phyloP scores from a whole-genome alignment of 192 early-diverging fungal genomes.

The Powellomyces hirtus region DNA sequence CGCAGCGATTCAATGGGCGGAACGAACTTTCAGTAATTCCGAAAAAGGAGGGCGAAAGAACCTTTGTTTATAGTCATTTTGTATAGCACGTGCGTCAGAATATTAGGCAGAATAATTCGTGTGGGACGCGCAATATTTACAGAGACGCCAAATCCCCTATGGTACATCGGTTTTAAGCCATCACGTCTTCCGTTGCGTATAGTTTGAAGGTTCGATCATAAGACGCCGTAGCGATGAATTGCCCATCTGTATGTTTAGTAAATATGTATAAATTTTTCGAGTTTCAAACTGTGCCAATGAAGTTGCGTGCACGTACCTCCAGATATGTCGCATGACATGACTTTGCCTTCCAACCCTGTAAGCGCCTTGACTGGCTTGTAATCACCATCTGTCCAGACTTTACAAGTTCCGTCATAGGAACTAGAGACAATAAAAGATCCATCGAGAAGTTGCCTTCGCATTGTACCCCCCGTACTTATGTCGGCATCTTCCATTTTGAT shows the following conservation, averaged over 20 bases:
- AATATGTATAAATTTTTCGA: too few species aligned
- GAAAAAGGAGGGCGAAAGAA: neutral
- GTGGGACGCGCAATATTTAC: too few species aligned
- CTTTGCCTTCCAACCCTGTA: constrained; percentile 84
- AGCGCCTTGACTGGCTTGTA: constrained; percentile 88
- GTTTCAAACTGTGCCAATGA: too few species aligned
- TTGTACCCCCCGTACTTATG: constrained; percentile 6
- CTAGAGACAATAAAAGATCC: constrained; percentile 80
- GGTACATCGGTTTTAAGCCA: too few species aligned
- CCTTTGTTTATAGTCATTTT: too few species aligned
- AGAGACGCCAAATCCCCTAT: too few species aligned
- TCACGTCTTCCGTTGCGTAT: constrained; percentile 38
- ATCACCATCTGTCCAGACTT: constrained; percentile 91
- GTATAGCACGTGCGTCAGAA: too few species aligned
- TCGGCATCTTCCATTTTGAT: constrained; percentile 31
- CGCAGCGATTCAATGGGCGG: too few species aligned
- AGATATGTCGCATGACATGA: constrained; percentile 85
- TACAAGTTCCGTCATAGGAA: constrained; percentile 88
- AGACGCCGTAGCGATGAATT: constrained; percentile 80
- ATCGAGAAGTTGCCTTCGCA: constrained; percentile 40
- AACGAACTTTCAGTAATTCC: neutral
- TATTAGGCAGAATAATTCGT: too few species aligned
- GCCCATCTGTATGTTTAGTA: constrained; percentile 69
- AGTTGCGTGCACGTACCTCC: constrained; percentile 23
- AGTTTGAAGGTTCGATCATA: constrained; percentile 97